Conservation (phyloP, 768 basidiomycete species). For the Phylloporus arenicola region DNA sequence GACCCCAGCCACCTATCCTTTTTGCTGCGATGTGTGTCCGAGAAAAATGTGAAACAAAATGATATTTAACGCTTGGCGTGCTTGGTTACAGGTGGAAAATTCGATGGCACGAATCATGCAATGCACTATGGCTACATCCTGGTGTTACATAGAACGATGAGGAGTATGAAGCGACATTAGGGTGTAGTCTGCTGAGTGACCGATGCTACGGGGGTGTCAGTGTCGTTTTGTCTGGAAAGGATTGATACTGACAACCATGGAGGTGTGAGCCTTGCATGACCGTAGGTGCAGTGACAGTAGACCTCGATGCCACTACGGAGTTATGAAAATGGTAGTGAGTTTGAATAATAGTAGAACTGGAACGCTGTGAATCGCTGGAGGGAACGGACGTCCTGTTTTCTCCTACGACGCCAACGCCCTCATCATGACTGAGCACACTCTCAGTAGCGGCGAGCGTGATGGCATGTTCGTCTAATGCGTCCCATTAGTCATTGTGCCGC, state of each 20-base stretch:
- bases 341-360: neutral
- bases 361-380: neutral
- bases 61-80: no score
- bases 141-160: neutral
- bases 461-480: neutral
- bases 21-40: no score
- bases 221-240: neutral
- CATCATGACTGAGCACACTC: neutral
- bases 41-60: no score
- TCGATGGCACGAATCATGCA: no score
- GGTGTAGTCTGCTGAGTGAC: neutral
- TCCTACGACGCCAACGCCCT: neutral
- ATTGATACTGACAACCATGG: neutral
- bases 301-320: conserved; percentile 4
- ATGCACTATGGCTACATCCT: no score
- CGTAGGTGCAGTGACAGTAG: neutral
- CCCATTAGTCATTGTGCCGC: neutral
- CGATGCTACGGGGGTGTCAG: neutral
- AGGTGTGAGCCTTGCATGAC: neutral
- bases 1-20: no score
- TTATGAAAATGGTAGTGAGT: neutral
- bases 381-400: neutral
- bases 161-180: neutral
- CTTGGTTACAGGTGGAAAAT: no score
- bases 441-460: no score